Percentiles rank a stretch among this genome's conserved stretches.
These are phyloP conservation scores for Cyclocybe aegerita DNA, from an alignment of 768 basidiomycete genomes.

Conservation along the genomic window DNA sequence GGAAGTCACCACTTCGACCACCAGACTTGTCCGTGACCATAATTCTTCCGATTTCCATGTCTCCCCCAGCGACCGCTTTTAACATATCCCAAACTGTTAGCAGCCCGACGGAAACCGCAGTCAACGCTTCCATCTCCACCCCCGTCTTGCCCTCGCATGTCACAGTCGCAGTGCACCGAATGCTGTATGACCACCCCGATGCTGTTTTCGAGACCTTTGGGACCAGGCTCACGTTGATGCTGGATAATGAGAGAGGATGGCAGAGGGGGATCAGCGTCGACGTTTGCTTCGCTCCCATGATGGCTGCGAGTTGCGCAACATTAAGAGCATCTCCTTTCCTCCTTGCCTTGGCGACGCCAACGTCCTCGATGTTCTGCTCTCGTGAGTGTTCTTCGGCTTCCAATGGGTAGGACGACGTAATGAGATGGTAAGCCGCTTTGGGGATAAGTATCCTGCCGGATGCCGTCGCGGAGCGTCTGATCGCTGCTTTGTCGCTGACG, in stretches of 20 bases:
- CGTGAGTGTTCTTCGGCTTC: conserved; percentile 14
- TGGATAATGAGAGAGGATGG: conserved; percentile 76
- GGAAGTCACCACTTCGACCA: conserved; percentile 74
- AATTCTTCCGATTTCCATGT: conserved; percentile 77
- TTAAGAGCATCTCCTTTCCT: conserved; percentile 72
- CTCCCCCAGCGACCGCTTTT: conserved; percentile 84
- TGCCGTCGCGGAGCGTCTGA: conserved; percentile 73
- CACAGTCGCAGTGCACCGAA: conserved; percentile 67
- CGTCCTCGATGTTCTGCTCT: conserved; percentile 19
- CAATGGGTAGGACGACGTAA: conserved; percentile 42
- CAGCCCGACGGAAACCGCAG: conserved; percentile 75
- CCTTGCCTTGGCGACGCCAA: conserved; percentile 48
- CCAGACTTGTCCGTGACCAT: conserved; percentile 68
- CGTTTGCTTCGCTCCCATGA: conserved; percentile 87
- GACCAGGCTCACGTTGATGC: conserved; percentile 61
- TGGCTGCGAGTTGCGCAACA: conserved; percentile 80
- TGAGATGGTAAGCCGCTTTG: conserved; percentile 59
- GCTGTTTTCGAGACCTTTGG: conserved; percentile 32
- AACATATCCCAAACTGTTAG: conserved; percentile 94
- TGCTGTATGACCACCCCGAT: conserved; percentile 36
- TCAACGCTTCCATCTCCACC: conserved; percentile 92
- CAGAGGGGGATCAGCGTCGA: conserved; percentile 84
- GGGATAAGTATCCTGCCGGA: conserved; percentile 72
- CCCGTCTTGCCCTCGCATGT: conserved; percentile 80
- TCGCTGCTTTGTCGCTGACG: conserved; percentile 60